These are phyloP conservation scores for Pyrenophora graminea DNA, from an alignment of 2,329 filamentous ascomycete genomes.

Conservation along the genomic window DNA sequence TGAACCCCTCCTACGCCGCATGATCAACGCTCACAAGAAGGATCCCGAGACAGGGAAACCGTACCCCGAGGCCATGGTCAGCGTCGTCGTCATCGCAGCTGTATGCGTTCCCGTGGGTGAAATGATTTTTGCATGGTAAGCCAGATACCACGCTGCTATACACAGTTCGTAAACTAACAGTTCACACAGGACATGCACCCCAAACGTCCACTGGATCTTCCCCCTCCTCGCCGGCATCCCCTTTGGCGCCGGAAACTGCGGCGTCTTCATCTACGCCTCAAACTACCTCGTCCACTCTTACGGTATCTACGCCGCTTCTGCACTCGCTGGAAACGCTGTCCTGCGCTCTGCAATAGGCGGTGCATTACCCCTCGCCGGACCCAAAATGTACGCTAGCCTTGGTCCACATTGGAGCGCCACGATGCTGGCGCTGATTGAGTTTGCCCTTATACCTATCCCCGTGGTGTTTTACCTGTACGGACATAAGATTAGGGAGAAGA, in stretches of 20 bases:
- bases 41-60: constrained; percentile 76
- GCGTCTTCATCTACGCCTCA: constrained; percentile 79
- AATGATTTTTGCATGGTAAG: constrained; percentile 78
- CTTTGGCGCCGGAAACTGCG: constrained; percentile 76
- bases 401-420: constrained; percentile 81
- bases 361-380: constrained; percentile 74
- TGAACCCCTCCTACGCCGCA: constrained; percentile 71
- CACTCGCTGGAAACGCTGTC: constrained; percentile 78
- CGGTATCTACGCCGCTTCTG: constrained; percentile 79
- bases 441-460: constrained; percentile 76
- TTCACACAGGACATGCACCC: constrained; percentile 56
- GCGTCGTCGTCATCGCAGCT: constrained; percentile 77
- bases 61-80: constrained; percentile 78
- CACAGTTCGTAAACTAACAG: not conserved
- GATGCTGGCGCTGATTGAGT: constrained; percentile 72
- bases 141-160: not conserved
- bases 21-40: constrained; percentile 76
- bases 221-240: constrained; percentile 78
- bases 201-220: constrained; percentile 80
- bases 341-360: constrained; percentile 75
- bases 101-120: constrained; percentile 76
- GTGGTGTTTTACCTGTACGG: constrained; percentile 73
- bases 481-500: constrained; percentile 60
- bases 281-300: constrained; percentile 82
- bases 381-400: constrained; percentile 62